phyloP scores from a whole-genome alignment of 306 rosid genomes.

The Adenanthera pavonina region DNA sequence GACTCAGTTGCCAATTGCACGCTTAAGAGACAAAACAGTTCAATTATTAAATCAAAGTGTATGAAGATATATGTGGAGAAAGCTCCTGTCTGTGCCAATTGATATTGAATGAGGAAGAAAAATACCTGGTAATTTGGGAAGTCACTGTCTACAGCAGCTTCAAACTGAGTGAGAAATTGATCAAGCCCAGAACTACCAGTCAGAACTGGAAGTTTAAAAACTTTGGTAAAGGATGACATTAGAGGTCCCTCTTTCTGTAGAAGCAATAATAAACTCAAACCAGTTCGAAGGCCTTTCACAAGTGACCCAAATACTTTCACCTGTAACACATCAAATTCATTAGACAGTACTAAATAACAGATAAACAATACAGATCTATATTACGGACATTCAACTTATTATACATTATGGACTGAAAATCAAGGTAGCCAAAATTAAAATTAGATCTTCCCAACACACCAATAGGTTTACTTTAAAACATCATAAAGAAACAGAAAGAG shows the following conservation, averaged over 20 bases:
- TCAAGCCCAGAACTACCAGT: conserved; percentile 71
- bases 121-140: conserved; percentile 82
- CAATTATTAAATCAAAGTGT: not conserved
- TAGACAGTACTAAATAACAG: conserved; percentile 9
- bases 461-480: conserved; percentile 15
- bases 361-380: not conserved
- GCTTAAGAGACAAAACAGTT: conserved; percentile 4
- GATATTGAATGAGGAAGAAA: conserved; percentile 19
- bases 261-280: conserved; percentile 67
- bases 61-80: not conserved
- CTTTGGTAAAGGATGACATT: conserved; percentile 54
- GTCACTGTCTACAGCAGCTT: conserved; percentile 90
- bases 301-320: conserved; percentile 87
- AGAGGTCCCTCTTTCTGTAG: conserved; percentile 67
- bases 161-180: conserved; percentile 85
- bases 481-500: not conserved
- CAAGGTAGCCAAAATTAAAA: conserved; percentile 14
- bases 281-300: conserved; percentile 85
- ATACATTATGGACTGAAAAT: conserved; percentile 12
- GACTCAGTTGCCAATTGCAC: not conserved
- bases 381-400: conserved; percentile 9
- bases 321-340: conserved; percentile 54
- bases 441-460: conserved; percentile 7
- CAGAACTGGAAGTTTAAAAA: conserved; percentile 67
- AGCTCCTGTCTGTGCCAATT: not conserved